These are phyloP conservation scores for Phlyctochytrium planicorne DNA, from an alignment of 192 early-diverging fungal species.

Conservation along the genomic window DNA sequence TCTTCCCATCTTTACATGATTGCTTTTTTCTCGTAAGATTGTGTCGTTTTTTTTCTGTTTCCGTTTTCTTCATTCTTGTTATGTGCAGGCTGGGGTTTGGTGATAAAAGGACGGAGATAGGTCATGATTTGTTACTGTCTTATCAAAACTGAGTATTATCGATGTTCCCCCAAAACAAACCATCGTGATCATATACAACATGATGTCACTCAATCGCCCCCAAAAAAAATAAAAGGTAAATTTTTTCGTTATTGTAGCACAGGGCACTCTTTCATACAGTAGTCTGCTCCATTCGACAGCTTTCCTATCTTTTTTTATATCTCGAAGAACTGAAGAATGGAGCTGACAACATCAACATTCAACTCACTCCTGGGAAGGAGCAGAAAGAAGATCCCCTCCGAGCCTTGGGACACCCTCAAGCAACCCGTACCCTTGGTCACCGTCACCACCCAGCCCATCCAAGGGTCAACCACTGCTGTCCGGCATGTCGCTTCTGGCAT, in stretches of 20 bases:
- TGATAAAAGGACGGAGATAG: no score
- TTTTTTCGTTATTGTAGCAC: no score
- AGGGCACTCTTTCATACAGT: neutral
- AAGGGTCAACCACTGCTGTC: slow-evolving; percentile 23
- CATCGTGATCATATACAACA: no score
- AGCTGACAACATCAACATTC: slow-evolving; percentile 12
- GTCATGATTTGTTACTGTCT: no score
- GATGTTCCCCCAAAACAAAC: no score
- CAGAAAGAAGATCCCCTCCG: slow-evolving; percentile 20
- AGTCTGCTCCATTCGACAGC: no score
- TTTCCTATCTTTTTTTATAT: neutral
- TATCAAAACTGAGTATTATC: no score
- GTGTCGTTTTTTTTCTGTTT: neutral
- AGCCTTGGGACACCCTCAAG: slow-evolving; percentile 32
- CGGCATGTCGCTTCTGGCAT: slow-evolving; percentile 49
- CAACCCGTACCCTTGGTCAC: slow-evolving; percentile 46
- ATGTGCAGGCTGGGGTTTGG: neutral
- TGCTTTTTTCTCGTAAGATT: neutral
- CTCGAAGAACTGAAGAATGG: neutral
- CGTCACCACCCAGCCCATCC: slow-evolving; percentile 30
- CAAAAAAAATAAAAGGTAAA: no score
- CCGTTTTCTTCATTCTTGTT: neutral
- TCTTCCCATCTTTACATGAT: slow-evolving; percentile 1
- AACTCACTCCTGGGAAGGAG: slow-evolving; percentile 26
- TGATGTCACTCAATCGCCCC: no score